Evolutionary conservation across 495 filamentous ascomycete species (phyloP), one percentile per base, ranked within the genome.

Genomic region (Lepidopterella palustris): DNA sequence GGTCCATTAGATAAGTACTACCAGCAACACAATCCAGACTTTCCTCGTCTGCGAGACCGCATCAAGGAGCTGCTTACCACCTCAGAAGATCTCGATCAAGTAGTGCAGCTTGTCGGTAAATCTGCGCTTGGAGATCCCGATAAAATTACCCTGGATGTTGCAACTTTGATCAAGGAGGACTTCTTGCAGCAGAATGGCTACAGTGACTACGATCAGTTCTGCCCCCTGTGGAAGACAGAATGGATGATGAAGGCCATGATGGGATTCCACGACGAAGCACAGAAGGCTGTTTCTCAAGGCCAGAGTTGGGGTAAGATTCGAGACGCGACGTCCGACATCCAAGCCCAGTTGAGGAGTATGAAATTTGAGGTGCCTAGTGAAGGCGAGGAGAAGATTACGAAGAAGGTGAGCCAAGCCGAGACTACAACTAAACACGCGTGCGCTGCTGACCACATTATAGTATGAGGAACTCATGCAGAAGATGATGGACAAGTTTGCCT

Each of bases 211-310:
- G 95, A 99, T 72, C 90, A 96, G 77, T 97, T 93, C 82, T 99
- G 93, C 71, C 93, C 93, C 31, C 79, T 99, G 70, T 99, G 92
- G 92, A 99, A 99, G 84, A 99, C 93, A 3, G 85, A 92, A 70
- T 99, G 95, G 83, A 97, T 99, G 93, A 99, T 99, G 93, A 96
- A 93, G 81, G 84, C 86, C 48, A 96, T 99, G 83, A 90, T 97
- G 84, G 88, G 85, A 53, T 99, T 90, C 81, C 89, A 96, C 66
- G 95, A 99, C 72, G 93, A 99, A 77, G 85, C 89, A 10, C 93
- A 97, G 74, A 97, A 96, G 80, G 92, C 91, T 1, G 77, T 99
- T 68, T 82, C 88, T 18, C 87, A 95, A 67, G 93, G 93, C 55
- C 86, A 89, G 69, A 87, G 75, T 73, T 99, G 93, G 93, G 74